Conservation (phyloP, 257 asterid genomes). For the Mentha longifolia region DNA sequence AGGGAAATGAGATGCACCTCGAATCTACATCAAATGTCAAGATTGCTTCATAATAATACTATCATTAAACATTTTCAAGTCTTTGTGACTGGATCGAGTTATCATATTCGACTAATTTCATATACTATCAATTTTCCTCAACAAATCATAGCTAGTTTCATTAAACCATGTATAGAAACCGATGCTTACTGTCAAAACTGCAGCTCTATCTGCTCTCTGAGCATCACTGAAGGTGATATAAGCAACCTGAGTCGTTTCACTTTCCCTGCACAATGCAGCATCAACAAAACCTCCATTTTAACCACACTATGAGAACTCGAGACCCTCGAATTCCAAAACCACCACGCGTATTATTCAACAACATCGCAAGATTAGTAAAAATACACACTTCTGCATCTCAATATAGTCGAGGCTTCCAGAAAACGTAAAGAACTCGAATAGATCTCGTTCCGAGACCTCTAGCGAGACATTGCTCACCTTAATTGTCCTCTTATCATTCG, state of each 20-base stretch:
- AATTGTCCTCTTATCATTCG: no score
- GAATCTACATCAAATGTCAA: not conserved
- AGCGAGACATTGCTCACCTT: slow-evolving; percentile 51
- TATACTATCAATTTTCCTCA: not conserved
- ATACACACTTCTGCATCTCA: slow-evolving; percentile 58
- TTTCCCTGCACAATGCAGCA: slow-evolving; percentile 41
- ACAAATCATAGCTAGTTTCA: not conserved
- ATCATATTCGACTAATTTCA: not conserved
- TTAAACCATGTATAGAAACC: not conserved
- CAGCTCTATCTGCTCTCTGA: slow-evolving; percentile 61
- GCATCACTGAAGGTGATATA: slow-evolving; percentile 50
- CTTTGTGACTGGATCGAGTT: not conserved
- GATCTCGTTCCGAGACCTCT: slow-evolving; percentile 43
- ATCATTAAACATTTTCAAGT: not conserved
- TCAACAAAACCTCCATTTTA: not conserved
- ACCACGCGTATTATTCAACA: not conserved
- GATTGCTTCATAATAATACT: not conserved
- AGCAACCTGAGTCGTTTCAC: slow-evolving; percentile 43
- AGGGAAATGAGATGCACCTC: not conserved
- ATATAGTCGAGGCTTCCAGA: slow-evolving; percentile 59
- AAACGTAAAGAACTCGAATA: slow-evolving; percentile 53
- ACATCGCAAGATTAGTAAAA: not conserved
- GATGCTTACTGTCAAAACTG: slow-evolving; percentile 55
- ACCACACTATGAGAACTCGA: not conserved
- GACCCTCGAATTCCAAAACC: not conserved